Evolutionary conservation across 1,284 basidiomycete genomes (phyloP).

Genomic region (Trametes hirsuta): DNA sequence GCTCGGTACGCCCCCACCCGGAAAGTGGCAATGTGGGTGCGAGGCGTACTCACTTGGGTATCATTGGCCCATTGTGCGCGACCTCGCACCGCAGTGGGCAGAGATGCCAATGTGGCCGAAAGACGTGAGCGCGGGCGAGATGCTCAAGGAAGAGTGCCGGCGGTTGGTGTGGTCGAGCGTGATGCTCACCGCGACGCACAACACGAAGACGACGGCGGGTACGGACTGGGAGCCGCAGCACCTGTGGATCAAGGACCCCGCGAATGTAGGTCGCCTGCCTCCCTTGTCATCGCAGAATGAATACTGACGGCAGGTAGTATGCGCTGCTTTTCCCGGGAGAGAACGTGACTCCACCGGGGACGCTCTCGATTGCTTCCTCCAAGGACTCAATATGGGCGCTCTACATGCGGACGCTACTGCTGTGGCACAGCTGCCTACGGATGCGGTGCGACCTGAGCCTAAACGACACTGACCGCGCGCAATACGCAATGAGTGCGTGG

Average conservation of each 20-base stretch:
- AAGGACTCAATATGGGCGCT: conserved; percentile 71
- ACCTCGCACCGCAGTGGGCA: conserved; percentile 64
- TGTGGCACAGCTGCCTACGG: conserved; percentile 71
- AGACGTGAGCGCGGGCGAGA: conserved; percentile 58
- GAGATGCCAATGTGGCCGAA: conserved; percentile 65
- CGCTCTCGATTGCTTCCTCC: conserved; percentile 21
- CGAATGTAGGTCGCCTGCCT: conserved; percentile 48
- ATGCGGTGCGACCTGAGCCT: conserved; percentile 50
- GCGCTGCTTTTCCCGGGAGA: conserved; percentile 64
- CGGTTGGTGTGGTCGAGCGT: conserved; percentile 74
- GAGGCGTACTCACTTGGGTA: conserved; percentile 50
- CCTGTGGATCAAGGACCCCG: conserved; percentile 63
- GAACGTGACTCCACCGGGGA: conserved; percentile 46
- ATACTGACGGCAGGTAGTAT: conserved; percentile 46
- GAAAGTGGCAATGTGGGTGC: conserved; percentile 48
- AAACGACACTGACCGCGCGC: conserved; percentile 53
- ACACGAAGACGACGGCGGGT: conserved; percentile 54
- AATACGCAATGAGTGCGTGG: conserved; percentile 70
- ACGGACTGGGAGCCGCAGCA: conserved; percentile 41
- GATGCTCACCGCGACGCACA: conserved; percentile 64
- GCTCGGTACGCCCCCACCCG: background rate
- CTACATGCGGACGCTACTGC: conserved; percentile 65
- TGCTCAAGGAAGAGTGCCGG: conserved; percentile 69
- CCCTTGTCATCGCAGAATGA: no score
- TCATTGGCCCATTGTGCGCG: conserved; percentile 49